phyloP scores from a whole-genome alignment of 768 basidiomycete species.

The Hygrocybe punicea region DNA sequence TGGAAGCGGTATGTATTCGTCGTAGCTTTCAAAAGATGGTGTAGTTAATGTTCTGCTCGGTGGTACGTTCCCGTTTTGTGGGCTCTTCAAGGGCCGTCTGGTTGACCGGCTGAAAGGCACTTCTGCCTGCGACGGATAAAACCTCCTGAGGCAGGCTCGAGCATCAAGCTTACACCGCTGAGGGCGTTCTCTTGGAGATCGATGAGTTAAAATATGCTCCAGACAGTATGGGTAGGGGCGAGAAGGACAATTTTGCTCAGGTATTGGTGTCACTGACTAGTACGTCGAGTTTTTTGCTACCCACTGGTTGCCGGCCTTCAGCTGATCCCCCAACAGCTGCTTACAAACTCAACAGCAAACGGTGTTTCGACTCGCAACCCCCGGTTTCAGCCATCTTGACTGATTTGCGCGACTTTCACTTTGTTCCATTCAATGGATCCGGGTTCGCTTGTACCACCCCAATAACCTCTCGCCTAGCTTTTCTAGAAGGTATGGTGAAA shows the following conservation, averaged over 20 bases:
- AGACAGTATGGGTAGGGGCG: neutral
- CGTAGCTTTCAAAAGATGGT: neutral
- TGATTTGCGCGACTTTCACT: neutral
- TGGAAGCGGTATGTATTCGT: neutral
- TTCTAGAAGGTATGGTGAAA: neutral
- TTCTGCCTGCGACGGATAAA: neutral
- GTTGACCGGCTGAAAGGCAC: slow-evolving; percentile 1
- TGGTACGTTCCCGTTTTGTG: neutral
- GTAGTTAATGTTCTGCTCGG: neutral
- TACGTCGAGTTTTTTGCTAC: neutral
- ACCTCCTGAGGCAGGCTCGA: neutral
- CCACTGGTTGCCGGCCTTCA: neutral
- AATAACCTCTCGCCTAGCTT: neutral
- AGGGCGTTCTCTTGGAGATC: neutral
- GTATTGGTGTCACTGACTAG: neutral
- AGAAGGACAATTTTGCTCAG: slow-evolving; percentile 1
- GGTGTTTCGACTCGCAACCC: neutral
- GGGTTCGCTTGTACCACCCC: neutral
- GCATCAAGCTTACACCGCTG: neutral
- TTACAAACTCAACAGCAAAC: neutral
- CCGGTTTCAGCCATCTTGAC: neutral
- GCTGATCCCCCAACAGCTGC: neutral
- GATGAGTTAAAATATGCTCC: neutral
- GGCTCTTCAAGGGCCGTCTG: neutral
- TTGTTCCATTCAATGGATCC: neutral